Evolutionary conservation across 108 stramenopile genomes (phyloP), one percentile per base, ranked within the genome.

Genomic region (Chaetoceros tenuissimus): DNA sequence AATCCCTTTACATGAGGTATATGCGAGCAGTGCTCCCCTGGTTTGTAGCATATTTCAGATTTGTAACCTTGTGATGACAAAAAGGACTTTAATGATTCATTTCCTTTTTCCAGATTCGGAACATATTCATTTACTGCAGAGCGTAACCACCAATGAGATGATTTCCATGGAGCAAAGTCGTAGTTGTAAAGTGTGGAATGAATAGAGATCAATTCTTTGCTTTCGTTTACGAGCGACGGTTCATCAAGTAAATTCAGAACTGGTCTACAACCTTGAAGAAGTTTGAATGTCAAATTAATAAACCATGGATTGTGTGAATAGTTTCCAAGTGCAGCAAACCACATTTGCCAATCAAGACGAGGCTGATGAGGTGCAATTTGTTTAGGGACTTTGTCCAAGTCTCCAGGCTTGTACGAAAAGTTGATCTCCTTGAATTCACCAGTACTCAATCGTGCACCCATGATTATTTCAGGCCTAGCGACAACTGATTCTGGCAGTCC

Each of bases 271-370:
- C 63, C 69, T 17, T 69, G 21, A 0, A 83, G 69, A 0, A 83
- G 16, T 28, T 76, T 77, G 31, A 70, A 44, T 0, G 73, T 46
- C 10, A 83, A 57, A 27, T 63, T 51, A 22, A 87, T 31, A 8
- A 79, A 44, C 85, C 85, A 87, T 17, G 80, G 70, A 34, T 78
- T 67, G 49, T 78, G 66, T 28, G 79, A 62, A 55, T 74, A 68
- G 10, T 27, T 48, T 0, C 75, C 74, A 8, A 87, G 59, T 23
- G 85, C 85, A 2, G 85, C 85, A 58, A 87, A 87, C 85, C 85
- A 87, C 79, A 83, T 76, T 72, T 73, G 70, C 85, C 85, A 87
- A 48, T 87, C 85, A 23, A 87, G 66, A 2, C 69, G 52, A 8
- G 77, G 77, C 52, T 86, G 81, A 53, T 82, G 77, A 0, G 87